phyloP scores from a whole-genome alignment of 768 basidiomycete genomes.

The Aureoboletus auriporus region DNA sequence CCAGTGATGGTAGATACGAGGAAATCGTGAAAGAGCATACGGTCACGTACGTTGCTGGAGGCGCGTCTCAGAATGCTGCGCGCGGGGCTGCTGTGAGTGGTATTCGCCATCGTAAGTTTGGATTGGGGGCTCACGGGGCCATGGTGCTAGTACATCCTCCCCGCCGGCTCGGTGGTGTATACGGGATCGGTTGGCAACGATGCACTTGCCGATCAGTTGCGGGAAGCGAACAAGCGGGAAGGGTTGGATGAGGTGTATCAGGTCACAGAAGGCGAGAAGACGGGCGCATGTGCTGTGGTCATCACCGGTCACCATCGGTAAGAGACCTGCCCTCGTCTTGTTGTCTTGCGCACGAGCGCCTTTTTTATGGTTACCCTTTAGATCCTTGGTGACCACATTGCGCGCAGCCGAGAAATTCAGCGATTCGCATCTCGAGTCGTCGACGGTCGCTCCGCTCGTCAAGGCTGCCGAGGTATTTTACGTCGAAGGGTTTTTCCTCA shows the following conservation, averaged over 20 bases:
- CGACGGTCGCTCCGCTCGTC: conserved; percentile 71
- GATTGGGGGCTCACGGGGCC: conserved; percentile 2
- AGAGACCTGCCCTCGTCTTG: conserved; percentile 9
- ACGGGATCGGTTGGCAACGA: conserved; percentile 94
- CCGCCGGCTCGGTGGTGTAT: conserved; percentile 85
- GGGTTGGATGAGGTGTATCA: conserved; percentile 86
- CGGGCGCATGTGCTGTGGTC: conserved; percentile 95
- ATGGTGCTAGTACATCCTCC: conserved; percentile 74
- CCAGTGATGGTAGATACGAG: conserved; percentile 61
- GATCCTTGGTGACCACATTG: conserved; percentile 90
- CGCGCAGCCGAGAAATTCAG: conserved; percentile 90
- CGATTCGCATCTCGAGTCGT: conserved; percentile 70
- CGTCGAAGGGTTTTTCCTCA: conserved; percentile 96
- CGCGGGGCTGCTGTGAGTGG: conserved; percentile 89
- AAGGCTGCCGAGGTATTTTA: conserved; percentile 84
- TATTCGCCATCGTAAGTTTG: conserved; percentile 9
- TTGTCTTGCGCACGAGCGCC: not conserved
- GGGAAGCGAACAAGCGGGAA: conserved; percentile 87
- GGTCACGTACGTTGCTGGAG: conserved; percentile 92
- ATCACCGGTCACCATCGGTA: conserved; percentile 92
- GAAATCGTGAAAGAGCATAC: conserved; percentile 74
- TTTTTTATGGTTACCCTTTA: conserved; percentile 22
- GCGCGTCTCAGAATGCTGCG: conserved; percentile 95
- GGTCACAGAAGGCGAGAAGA: conserved; percentile 82
- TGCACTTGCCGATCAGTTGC: conserved; percentile 84